A percentile compares a stretch with the other conserved stretches of the same genome.
Evolutionary conservation across 768 basidiomycete genomes (phyloP).

Genomic region (Gelatoporia subvermispora): DNA sequence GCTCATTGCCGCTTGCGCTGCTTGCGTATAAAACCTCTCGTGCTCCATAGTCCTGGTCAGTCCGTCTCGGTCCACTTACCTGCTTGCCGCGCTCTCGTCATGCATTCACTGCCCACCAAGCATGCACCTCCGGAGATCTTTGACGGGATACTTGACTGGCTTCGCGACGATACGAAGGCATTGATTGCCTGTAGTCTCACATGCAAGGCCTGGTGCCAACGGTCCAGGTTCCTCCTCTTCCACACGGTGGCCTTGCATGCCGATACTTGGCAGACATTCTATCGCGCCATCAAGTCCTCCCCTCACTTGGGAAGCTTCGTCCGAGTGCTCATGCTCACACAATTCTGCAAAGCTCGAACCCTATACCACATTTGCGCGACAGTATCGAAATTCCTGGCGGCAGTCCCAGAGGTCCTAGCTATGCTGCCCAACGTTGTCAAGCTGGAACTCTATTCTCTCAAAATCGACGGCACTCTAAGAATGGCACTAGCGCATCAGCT

Average conservation of each 20-base stretch:
- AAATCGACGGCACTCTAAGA: no score
- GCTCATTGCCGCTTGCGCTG: no score
- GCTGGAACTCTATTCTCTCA: no score
- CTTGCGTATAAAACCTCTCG: background rate
- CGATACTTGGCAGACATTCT: conserved; percentile 1
- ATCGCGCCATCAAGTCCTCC: background rate
- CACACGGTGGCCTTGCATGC: conserved; percentile 2
- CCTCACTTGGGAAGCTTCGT: conserved; percentile 8
- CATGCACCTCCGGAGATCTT: conserved; percentile 12
- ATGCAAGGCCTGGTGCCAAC: conserved; percentile 8
- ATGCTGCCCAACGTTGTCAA: no score
- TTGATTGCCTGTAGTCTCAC: conserved; percentile 12
- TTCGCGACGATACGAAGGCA: conserved; percentile 9
- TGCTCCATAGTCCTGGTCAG: no score
- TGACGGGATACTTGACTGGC: conserved; percentile 17
- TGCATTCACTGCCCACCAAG: background rate
- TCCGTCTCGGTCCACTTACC: background rate
- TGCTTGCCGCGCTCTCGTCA: background rate
- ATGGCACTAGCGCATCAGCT: no score
- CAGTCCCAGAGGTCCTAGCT: no score
- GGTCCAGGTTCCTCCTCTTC: conserved; percentile 16
- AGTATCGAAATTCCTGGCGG: no score
- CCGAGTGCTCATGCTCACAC: conserved; percentile 5
- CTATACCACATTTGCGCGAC: background rate
- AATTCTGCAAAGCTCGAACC: background rate